phyloP scores from a whole-genome alignment of 1,284 basidiomycete species.

The Ganoderma multipileum region DNA sequence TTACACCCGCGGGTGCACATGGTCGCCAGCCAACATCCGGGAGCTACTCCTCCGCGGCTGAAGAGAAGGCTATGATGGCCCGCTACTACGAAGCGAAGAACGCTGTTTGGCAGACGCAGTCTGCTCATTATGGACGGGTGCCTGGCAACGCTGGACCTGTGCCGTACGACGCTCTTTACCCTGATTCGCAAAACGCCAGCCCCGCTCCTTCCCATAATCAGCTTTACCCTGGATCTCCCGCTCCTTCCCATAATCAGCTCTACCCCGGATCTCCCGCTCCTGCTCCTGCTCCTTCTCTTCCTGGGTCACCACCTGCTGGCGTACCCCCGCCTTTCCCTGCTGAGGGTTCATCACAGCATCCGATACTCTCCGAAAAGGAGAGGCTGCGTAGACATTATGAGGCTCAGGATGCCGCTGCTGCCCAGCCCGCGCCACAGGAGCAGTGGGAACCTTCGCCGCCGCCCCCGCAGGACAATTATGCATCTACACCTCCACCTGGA shows the following conservation, averaged over 20 bases:
- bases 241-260: conserved; percentile 21
- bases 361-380: conserved; percentile 53
- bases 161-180: conserved; percentile 66
- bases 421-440: conserved; percentile 33
- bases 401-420: conserved; percentile 62
- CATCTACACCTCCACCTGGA: conserved; percentile 22
- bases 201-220: conserved; percentile 21
- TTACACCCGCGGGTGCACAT: conserved; percentile 5
- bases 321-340: conserved; percentile 36
- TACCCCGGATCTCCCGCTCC: conserved; percentile 29
- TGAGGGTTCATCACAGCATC: conserved; percentile 29
- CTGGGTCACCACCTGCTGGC: conserved; percentile 23
- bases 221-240: conserved; percentile 23
- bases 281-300: conserved; percentile 6
- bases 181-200: conserved; percentile 34
- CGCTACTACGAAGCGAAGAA: conserved; percentile 74
- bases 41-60: conserved; percentile 48
- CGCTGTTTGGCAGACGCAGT: conserved; percentile 66
- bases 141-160: conserved; percentile 40
- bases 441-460: conserved; percentile 24
- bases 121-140: conserved; percentile 40
- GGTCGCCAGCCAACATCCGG: conserved; percentile 6
- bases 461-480: conserved; percentile 15
- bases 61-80: conserved; percentile 70
- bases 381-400: conserved; percentile 62